These are phyloP conservation scores for Penicillium chermesinum DNA, from an alignment of 495 filamentous ascomycete species.

Conservation along the genomic window DNA sequence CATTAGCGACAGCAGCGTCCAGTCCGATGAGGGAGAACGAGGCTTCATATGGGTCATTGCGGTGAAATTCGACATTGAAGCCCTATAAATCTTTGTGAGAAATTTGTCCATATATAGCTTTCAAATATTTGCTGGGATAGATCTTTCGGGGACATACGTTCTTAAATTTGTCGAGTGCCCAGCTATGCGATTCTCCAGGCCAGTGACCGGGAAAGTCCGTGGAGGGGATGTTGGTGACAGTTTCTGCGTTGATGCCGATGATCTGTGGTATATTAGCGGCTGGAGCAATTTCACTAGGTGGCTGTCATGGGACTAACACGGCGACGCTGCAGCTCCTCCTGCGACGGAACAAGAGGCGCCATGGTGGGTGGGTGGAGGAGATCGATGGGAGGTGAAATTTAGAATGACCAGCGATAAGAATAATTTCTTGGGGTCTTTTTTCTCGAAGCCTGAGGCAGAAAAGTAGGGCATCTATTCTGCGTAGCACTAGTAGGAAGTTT, in stretches of 20 bases:
- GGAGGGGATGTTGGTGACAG: slow-evolving; percentile 78
- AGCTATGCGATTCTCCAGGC: slow-evolving; percentile 83
- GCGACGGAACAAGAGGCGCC: slow-evolving; percentile 44
- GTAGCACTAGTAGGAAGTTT: not conserved
- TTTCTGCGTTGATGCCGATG: slow-evolving; percentile 81
- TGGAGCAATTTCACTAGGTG: not conserved
- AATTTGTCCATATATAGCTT: too few species aligned
- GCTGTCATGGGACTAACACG: slow-evolving; percentile 41
- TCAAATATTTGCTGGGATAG: not conserved
- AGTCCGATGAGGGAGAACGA: slow-evolving; percentile 88
- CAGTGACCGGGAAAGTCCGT: slow-evolving; percentile 89
- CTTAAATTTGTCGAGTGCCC: slow-evolving; percentile 73
- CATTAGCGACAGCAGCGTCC: slow-evolving; percentile 92
- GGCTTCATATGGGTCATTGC: slow-evolving; percentile 65
- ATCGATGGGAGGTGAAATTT: slow-evolving; percentile 13
- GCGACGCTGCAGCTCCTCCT: slow-evolving; percentile 46
- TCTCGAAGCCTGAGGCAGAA: slow-evolving; percentile 27
- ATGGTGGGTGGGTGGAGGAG: slow-evolving; percentile 26
- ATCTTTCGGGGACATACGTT: slow-evolving; percentile 32
- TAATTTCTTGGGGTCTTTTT: slow-evolving; percentile 37
- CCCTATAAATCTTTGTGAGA: slow-evolving; percentile 33
- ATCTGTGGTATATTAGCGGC: slow-evolving; percentile 47
- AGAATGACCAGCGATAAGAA: slow-evolving; percentile 35
- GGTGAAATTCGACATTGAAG: slow-evolving; percentile 76
- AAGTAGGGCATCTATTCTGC: slow-evolving; percentile 13